phyloP scores from a whole-genome alignment of 1,284 basidiomycete genomes.

The Malassezia nana region DNA sequence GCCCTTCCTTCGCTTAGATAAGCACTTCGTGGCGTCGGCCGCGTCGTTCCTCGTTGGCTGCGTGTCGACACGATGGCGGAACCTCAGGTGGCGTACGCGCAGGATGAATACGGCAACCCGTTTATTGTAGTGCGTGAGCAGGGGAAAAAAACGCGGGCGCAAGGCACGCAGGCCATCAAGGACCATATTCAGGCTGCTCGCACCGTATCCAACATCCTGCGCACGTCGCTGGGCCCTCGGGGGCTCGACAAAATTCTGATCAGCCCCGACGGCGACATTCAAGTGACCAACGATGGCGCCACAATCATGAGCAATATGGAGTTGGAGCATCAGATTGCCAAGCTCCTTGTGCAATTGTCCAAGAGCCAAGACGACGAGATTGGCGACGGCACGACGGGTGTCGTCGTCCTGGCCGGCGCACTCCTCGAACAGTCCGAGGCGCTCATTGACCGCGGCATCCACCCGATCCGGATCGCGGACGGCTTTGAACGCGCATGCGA shows the following conservation, averaged over 20 bases:
- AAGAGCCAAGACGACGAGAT: conserved; percentile 99
- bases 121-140: conserved; percentile 97
- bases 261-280: conserved; percentile 95
- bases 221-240: conserved; percentile 86
- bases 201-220: conserved; percentile 86
- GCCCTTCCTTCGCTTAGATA: not conserved
- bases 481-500: conserved; percentile 89
- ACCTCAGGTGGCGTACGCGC: conserved; percentile 44
- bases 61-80: conserved; percentile 28
- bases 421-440: conserved; percentile 73
- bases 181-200: conserved; percentile 61
- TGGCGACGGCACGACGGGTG: conserved; percentile 96
- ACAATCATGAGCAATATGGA: conserved; percentile 51
- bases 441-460: conserved; percentile 90
- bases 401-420: conserved; percentile 94
- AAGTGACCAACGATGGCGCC: conserved; percentile 96
- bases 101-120: conserved; percentile 74
- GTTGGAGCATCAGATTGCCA: conserved; percentile 96
- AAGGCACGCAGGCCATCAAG: conserved; percentile 94
- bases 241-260: conserved; percentile 99
- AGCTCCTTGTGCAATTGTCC: conserved; percentile 87
- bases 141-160: conserved; percentile 81
- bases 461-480: conserved; percentile 95
- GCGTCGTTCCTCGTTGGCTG: not conserved
- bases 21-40: not conserved